Evolutionary conservation across 225 moss, liverwort and hornwort species (phyloP).

Genomic region (Pseudoscleropodium purum): DNA sequence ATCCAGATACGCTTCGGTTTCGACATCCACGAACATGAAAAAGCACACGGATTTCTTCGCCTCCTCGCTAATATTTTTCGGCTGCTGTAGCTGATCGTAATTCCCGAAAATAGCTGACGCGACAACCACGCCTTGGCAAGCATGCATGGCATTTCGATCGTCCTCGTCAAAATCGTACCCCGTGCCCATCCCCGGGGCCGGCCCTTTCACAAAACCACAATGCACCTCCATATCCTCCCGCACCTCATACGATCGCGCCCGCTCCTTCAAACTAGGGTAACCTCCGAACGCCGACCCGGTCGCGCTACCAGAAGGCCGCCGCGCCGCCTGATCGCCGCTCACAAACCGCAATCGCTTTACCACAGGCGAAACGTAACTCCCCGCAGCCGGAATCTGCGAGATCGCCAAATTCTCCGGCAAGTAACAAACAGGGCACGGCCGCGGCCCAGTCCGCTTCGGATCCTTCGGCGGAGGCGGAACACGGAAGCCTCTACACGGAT

Average conservation of each 20-base stretch:
- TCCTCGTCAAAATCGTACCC: constrained; percentile 81
- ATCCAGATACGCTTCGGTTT: constrained; percentile 50
- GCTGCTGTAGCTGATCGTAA: constrained; percentile 91
- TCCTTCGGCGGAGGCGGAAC: constrained; percentile 59
- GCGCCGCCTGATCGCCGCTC: constrained; percentile 25
- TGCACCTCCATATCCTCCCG: constrained; percentile 70
- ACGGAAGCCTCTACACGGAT: constrained; percentile 58
- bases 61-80: constrained; percentile 67
- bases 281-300: constrained; percentile 90
- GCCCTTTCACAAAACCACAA: constrained; percentile 85
- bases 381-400: constrained; percentile 46
- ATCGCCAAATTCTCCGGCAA: constrained; percentile 50
- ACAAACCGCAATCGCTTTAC: constrained; percentile 53
- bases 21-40: constrained; percentile 94
- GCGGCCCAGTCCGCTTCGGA: constrained; percentile 82
- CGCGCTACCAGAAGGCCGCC: neutral
- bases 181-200: constrained; percentile 60
- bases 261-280: constrained; percentile 81
- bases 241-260: constrained; percentile 40
- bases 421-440: constrained; percentile 95
- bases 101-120: constrained; percentile 97
- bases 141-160: constrained; percentile 69
- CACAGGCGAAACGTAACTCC: constrained; percentile 20
- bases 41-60: constrained; percentile 70
- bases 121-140: constrained; percentile 73